Evolutionary conservation across 2,329 filamentous ascomycete genomes (phyloP), one percentile per base, ranked within the genome.

Genomic region (Periglandula ipomoeae): DNA sequence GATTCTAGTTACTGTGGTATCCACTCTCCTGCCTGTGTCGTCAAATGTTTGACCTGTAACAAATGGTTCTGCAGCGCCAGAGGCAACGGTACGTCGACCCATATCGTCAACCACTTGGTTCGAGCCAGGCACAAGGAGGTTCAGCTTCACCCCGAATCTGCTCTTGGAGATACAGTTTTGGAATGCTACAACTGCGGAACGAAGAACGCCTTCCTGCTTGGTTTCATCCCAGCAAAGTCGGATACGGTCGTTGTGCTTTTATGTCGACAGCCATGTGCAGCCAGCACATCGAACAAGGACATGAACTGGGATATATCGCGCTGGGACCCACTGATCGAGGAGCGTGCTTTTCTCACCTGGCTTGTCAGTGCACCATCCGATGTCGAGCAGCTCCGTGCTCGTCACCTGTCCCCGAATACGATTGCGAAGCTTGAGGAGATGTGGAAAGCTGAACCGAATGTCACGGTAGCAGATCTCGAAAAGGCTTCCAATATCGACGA

Each of bases 51-150:
- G 52, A 79, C 84, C 52, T 98, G 93, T 74, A 91, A 81, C 73
- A 98, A 97, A 66, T 98, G 93, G 93, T 98, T 98, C 67, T 98
- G 93, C 71, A 97, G 90, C 68, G 90, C 91, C 52, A 87, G 91
- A 61, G 91, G 93, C 57, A 98, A 96, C 68, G 90, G 90, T 17
- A 95, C 88, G 46, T 96, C 91, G 23, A 95, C 91, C 30, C 93
- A 98, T 65, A 97, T 98, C 59, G 89, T 98, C 70, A 97, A 97
- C 67, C 93, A 98, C 64, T 81, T 98, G 30, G 93, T 98, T 52
- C 87, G 94, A 61, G 91, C 94, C 55, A 86, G 93, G 55, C 93
- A 98, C 74, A 98, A 97, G 75, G 94, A 98, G 71, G 93, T 98
- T 47, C 91, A 96, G 67, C 81, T 98, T 48, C 93, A 98, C 65